These are phyloP conservation scores for Xylariaceae sp. DNA, from an alignment of 2,329 filamentous ascomycete genomes.

Conservation along the genomic window DNA sequence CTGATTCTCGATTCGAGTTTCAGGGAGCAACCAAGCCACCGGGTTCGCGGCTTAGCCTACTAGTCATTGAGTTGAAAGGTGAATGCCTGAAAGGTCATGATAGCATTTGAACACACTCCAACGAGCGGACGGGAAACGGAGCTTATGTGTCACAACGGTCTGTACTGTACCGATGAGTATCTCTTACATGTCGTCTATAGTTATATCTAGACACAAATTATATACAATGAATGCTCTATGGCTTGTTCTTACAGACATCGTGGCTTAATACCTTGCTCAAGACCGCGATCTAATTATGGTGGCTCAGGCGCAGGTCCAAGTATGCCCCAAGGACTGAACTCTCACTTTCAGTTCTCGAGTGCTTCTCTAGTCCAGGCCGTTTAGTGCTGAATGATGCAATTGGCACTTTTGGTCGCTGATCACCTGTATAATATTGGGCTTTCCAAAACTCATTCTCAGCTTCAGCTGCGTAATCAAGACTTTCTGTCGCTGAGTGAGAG, in stretches of 20 bases:
- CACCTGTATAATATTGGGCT: not conserved
- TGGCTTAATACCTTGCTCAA: not conserved
- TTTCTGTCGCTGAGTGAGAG: constrained; percentile 3
- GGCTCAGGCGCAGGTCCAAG: constrained; percentile 35
- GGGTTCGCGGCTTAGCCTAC: no score
- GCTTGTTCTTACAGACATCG: not conserved
- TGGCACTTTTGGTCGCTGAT: constrained; percentile 1
- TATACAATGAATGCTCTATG: constrained; percentile 36
- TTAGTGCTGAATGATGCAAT: not conserved
- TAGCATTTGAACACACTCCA: no score
- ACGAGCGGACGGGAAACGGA: no score
- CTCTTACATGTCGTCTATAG: not conserved
- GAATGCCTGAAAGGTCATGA: no score
- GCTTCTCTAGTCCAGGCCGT: constrained; percentile 14
- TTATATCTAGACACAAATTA: constrained; percentile 31
- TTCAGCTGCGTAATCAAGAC: not conserved
- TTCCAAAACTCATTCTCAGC: constrained; percentile 12
- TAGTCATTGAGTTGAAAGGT: no score
- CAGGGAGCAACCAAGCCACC: constrained; percentile 7
- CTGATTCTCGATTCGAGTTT: constrained; percentile 17
- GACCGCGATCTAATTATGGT: constrained; percentile 8
- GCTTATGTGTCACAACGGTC: not conserved
- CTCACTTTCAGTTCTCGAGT: constrained; percentile 36
- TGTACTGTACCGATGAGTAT: not conserved
- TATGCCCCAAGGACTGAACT: constrained; percentile 38